phyloP scores from a whole-genome alignment of 805 yeast genomes.

The Saturnispora silvae region DNA sequence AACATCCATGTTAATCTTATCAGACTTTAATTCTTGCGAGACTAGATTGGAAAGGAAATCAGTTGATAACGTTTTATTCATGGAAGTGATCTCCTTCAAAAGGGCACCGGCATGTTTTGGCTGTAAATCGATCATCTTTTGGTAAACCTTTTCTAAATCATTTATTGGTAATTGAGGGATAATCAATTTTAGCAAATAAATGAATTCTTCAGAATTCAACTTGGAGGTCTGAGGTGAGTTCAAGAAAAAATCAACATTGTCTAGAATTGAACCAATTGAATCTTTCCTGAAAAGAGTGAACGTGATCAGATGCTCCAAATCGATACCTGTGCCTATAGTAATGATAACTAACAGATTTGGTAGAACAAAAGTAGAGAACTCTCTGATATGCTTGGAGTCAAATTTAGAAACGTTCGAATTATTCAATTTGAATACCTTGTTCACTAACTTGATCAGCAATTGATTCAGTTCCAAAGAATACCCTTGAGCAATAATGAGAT shows the following conservation, averaged over 20 bases:
- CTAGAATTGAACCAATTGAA: constrained; percentile 16
- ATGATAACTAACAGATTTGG: constrained; percentile 15
- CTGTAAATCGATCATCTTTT: constrained; percentile 29
- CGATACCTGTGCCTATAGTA: constrained; percentile 1
- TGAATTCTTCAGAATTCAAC: constrained; percentile 19
- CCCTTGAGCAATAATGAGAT: constrained; percentile 1
- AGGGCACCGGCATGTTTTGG: constrained; percentile 33
- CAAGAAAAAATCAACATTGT: constrained; percentile 25
- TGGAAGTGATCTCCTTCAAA: constrained; percentile 35
- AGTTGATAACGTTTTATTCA: constrained; percentile 44
- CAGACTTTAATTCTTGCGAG: constrained; percentile 19
- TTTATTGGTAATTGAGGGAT: constrained; percentile 27
- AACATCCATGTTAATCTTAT: constrained; percentile 30
- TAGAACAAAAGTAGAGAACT: constrained; percentile 20
- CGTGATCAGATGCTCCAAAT: constrained; percentile 18
- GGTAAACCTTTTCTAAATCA: constrained; percentile 39
- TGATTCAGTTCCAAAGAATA: constrained; percentile 3
- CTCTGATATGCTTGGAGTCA: constrained; percentile 19
- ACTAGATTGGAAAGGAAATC: constrained; percentile 37
- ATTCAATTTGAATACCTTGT: constrained; percentile 16
- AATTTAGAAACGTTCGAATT: constrained; percentile 19
- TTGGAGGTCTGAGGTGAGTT: constrained; percentile 13
- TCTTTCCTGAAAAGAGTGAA: constrained; percentile 23
- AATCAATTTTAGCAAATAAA: constrained; percentile 22
- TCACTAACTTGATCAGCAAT: constrained; percentile 7